phyloP scores from a whole-genome alignment of 2,329 filamentous ascomycete species.

The Ophiostoma triangulosporum region DNA sequence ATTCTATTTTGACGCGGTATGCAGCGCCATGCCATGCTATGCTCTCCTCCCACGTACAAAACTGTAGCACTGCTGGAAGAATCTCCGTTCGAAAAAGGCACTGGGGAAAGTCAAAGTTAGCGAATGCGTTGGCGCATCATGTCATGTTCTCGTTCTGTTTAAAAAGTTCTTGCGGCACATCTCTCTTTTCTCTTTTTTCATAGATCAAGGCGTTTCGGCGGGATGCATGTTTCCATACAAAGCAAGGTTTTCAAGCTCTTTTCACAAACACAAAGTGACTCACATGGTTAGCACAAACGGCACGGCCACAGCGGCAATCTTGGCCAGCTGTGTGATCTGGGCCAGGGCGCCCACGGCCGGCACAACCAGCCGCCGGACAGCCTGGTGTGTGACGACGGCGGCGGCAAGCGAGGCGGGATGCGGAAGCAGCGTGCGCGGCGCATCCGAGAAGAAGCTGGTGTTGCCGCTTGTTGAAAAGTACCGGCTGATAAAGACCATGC shows the following conservation, averaged over 20 bases:
- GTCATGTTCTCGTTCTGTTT: background rate
- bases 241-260: background rate
- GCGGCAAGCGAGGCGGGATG: conserved; percentile 28
- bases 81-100: conserved; percentile 38
- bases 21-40: background rate
- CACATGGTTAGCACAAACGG: conserved; percentile 46
- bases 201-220: conserved; percentile 3
- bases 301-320: conserved; percentile 35
- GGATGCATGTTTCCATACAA: background rate
- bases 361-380: conserved; percentile 22
- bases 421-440: conserved; percentile 29
- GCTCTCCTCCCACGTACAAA: conserved; percentile 9
- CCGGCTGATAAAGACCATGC: conserved; percentile 51
- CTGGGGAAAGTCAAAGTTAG: conserved; percentile 22
- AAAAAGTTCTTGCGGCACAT: background rate
- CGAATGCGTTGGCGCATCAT: background rate
- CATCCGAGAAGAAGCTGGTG: conserved; percentile 20
- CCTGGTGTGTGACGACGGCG: conserved; percentile 29
- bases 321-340: conserved; percentile 28
- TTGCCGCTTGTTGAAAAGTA: conserved; percentile 43
- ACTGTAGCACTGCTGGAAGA: conserved; percentile 35
- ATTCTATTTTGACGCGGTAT: background rate
- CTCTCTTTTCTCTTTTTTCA: background rate
- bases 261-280: conserved; percentile 23
- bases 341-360: conserved; percentile 21